phyloP scores from a whole-genome alignment of 768 basidiomycete genomes.

The Termitomyces eurrhizus region DNA sequence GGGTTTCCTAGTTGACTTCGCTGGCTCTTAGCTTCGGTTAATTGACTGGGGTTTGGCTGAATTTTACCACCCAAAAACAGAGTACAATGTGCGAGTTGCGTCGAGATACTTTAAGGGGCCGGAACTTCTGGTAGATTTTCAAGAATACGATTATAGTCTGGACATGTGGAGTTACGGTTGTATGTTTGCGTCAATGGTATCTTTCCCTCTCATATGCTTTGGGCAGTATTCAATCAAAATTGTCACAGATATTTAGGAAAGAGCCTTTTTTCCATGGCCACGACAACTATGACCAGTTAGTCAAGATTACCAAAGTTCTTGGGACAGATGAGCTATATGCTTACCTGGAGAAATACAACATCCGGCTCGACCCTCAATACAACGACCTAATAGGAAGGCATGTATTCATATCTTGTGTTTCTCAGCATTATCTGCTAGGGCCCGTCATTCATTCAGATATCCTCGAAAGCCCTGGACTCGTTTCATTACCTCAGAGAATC shows the following conservation, averaged over 20 bases:
- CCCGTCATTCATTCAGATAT: constrained; percentile 49
- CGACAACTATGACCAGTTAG: constrained; percentile 97
- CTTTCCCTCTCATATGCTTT: constrained; percentile 9
- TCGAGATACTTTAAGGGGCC: constrained; percentile 98
- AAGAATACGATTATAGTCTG: constrained; percentile 96
- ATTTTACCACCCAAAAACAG: constrained; percentile 96
- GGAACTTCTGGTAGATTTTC: constrained; percentile 94
- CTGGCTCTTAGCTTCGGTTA: constrained; percentile 68
- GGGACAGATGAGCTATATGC: constrained; percentile 93
- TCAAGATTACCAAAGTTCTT: constrained; percentile 96
- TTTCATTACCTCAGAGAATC: constrained; percentile 94
- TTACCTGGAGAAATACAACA: constrained; percentile 94
- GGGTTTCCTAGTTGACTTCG: constrained; percentile 7
- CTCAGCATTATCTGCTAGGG: constrained; percentile 3
- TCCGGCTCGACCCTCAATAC: constrained; percentile 93
- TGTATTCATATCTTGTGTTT: constrained; percentile 12
- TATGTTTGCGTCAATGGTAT: constrained; percentile 98
- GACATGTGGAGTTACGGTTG: constrained; percentile 99
- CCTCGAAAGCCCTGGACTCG: constrained; percentile 93
- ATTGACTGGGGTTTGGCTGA: constrained; percentile 99
- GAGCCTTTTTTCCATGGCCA: constrained; percentile 99
- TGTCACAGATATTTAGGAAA: constrained; percentile 88
- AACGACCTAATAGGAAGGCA: constrained; percentile 90
- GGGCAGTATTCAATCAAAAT: constrained; percentile 7
- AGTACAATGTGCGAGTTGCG: constrained; percentile 97